Base-by-base conservation (phyloP, 306 rosid genomes). In the Castanopsis chinensis region DNA sequence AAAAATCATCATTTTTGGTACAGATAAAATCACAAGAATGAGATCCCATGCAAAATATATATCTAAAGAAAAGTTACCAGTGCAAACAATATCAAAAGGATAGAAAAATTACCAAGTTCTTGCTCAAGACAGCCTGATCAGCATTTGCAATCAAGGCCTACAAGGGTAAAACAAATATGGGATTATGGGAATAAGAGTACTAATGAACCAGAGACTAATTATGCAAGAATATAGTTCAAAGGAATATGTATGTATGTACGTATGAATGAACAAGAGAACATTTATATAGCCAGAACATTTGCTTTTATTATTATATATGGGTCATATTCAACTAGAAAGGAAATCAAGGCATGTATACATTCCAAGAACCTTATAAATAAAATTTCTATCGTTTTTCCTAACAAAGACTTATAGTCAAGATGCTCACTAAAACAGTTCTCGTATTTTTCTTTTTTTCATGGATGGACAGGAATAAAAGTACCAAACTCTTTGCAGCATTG, bases 61-160 rank as follows among this genome's bases (percentile, higher is more conserved):
- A 78, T 83, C 74, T 80, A n/a, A 69, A 59, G 13, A 55, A 67
- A 41, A 57, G 6, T 59, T 18, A 79, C 19, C 33, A 69, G 4
- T 6, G 21, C 9, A 51, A 45, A 73, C 11, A 58, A 59, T 71
- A 67, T 56, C 52, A 72, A 77, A 78, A 75, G 51, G 74, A 37
- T 67, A 74, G 6, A 80, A 61, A 73, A 82, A 77, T 86, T 92
- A 89, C 99, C 99, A 95, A 82, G 85, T 95, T 91, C 89, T 95
- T 95, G 97, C 99, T 92, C 76, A 95, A 86, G 74, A 90, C 68
- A 71, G 98, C 99, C 81, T 90, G 99, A 71, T 90, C 94, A 75
- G 95, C 95, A 85, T 86, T 88, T 83, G 86, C 79, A 74, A 87
- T 81, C 91, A 95, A 92, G 83, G 97, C 83, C 97, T 92, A 76